A percentile compares a stretch with the other conserved stretches of the same genome.
phyloP scores from a whole-genome alignment of 2,329 filamentous ascomycete genomes.

The Sporothrix brasiliensis region DNA sequence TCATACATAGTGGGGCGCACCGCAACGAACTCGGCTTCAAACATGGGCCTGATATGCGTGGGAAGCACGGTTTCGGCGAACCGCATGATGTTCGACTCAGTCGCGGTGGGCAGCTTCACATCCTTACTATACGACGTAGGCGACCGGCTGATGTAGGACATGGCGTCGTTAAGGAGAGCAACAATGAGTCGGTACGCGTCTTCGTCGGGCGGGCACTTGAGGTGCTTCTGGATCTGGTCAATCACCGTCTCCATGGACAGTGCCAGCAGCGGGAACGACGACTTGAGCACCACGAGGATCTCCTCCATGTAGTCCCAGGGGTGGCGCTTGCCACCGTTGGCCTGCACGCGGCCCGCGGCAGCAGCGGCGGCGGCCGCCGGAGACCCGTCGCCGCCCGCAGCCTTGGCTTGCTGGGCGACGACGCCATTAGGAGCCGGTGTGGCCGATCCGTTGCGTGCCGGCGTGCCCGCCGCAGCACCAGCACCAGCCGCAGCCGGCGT shows the following conservation, averaged over 20 bases:
- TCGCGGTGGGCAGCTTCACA: constrained; percentile 84
- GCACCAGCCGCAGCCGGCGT: neutral
- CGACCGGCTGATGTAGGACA: constrained; percentile 88
- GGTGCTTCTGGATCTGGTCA: constrained; percentile 97
- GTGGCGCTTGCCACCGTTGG: constrained; percentile 62
- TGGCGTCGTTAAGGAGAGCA: constrained; percentile 91
- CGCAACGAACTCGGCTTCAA: constrained; percentile 94
- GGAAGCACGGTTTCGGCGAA: constrained; percentile 97
- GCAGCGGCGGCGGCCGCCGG: constrained; percentile 38
- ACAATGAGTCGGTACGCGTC: constrained; percentile 97
- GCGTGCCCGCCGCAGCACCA: neutral
- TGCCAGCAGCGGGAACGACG: constrained; percentile 91
- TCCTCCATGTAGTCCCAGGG: constrained; percentile 98
- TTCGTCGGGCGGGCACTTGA: constrained; percentile 98
- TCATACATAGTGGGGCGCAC: constrained; percentile 97
- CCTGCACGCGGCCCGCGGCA: constrained; percentile 15
- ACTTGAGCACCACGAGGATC: constrained; percentile 93
- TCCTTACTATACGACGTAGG: constrained; percentile 86
- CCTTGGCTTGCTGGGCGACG: constrained; percentile 6
- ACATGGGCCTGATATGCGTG: constrained; percentile 90
- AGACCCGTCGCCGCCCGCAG: constrained; percentile 34
- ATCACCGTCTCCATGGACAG: constrained; percentile 99
- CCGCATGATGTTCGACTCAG: constrained; percentile 92
- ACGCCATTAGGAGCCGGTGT: constrained; percentile 5
- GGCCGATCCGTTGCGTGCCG: constrained; percentile 11